Base-by-base conservation (phyloP, 2,329 filamentous ascomycete genomes). In the Aspergillus pseudoglaucus region DNA sequence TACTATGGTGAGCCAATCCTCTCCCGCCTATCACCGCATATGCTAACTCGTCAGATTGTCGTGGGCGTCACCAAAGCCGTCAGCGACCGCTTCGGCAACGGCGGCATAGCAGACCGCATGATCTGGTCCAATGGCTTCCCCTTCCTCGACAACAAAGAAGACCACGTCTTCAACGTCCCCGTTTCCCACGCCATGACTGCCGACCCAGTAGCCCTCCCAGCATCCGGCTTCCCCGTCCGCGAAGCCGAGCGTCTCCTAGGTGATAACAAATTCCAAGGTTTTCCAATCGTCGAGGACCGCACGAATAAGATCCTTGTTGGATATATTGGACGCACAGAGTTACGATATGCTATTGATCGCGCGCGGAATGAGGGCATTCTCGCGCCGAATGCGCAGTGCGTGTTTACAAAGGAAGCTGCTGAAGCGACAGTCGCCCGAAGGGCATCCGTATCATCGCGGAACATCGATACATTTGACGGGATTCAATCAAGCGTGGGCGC, bases 91-190 rank as follows among this genome's bases (percentile, higher is more conserved):
- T 93, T 95, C 62, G 89, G 90, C n/a, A 94, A 91, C 64, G 93
- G 91, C 25, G 93, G 93, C 42, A 97, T 98, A 49, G 93, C 93
- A 18, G 93, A 98, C 67, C 85, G 90, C 52, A 95, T 96, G 88
- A 98, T 98, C 59, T 95, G 90, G 85, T 95, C 96, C 72, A 97
- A 89, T 59, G 93, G 93, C 1, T 95, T 96, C 61, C 93, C 93
- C 0, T 98, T 94, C 70, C 77, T 98, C 2, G 93, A 98, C 71
- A 94, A 87, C 68, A 98, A 98, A 64, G 91, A 97, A 68, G 93
- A 97, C 48, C 90, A 96, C 69, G 90, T 90, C 46, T 96, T 97
- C 68, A 91, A 90, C 42, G 90, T 97, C 0, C 87, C 93, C 0
- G 93, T 97, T 8, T 93, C 88, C 0, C 82, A 88, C 53, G 88